Conservation (phyloP, 1,284 basidiomycete genomes). For the Amylostereum areolatum region DNA sequence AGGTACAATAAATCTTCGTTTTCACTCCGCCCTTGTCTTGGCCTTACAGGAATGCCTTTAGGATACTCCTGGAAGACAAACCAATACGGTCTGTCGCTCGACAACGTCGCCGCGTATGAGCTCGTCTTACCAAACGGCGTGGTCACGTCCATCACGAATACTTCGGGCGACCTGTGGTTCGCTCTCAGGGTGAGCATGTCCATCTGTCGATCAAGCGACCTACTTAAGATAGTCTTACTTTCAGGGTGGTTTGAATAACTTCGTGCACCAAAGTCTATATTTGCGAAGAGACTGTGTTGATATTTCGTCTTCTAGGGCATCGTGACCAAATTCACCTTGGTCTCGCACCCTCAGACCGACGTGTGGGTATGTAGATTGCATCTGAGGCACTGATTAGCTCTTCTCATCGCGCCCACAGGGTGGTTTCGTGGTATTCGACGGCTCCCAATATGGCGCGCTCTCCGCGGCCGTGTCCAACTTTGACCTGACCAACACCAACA, state of each 20-base stretch:
- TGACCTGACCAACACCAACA: background rate
- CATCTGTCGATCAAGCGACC: background rate
- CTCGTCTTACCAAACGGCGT: slow-evolving; percentile 43
- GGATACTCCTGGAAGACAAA: slow-evolving; percentile 52
- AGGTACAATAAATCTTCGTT: slow-evolving; percentile 28
- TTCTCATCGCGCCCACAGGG: background rate
- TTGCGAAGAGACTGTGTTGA: too few species aligned
- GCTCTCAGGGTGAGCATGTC: slow-evolving; percentile 14
- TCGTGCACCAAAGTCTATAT: background rate
- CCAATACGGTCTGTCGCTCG: slow-evolving; percentile 43
- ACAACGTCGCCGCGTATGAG: slow-evolving; percentile 40
- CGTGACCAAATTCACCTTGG: slow-evolving; percentile 5
- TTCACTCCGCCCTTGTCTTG: background rate
- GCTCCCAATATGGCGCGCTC: background rate
- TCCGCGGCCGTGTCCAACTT: slow-evolving; percentile 1
- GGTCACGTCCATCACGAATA: slow-evolving; percentile 30
- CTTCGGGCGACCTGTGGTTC: slow-evolving; percentile 37
- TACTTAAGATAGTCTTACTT: background rate
- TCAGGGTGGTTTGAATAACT: slow-evolving; percentile 6
- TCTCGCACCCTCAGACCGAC: background rate
- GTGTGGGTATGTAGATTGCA: slow-evolving; percentile 1
- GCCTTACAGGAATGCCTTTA: slow-evolving; percentile 11
- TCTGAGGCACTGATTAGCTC: background rate
- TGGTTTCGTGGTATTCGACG: background rate
- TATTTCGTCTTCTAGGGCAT: background rate